Evolutionary conservation across 2,329 filamentous ascomycete species (phyloP).

Genomic region (Fusarium beomiforme): DNA sequence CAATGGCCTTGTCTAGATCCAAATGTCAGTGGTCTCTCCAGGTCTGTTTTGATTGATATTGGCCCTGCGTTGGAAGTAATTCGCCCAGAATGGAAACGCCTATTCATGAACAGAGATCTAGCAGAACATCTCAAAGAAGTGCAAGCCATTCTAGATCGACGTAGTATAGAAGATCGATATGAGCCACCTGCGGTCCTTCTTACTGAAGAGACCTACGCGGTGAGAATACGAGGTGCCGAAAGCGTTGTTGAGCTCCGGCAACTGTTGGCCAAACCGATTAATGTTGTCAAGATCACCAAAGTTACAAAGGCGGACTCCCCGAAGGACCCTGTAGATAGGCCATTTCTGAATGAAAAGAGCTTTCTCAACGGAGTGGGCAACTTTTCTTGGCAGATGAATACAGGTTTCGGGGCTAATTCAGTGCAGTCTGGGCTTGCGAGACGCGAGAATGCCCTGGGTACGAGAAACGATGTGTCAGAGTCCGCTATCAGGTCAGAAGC

Average conservation of each 20-base stretch:
- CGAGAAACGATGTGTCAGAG: background rate
- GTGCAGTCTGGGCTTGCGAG: background rate
- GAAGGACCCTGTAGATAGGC: too few species aligned
- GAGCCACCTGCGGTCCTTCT: constrained; percentile 9
- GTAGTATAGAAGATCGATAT: constrained; percentile 17
- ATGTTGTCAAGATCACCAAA: background rate
- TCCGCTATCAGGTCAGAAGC: constrained; percentile 7
- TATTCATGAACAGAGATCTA: constrained; percentile 37
- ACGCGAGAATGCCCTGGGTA: background rate
- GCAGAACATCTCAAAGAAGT: constrained; percentile 29
- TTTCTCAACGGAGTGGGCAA: background rate
- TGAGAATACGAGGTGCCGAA: constrained; percentile 34
- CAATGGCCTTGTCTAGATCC: constrained; percentile 43
- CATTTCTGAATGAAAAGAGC: constrained; percentile 12
- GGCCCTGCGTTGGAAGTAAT: constrained; percentile 35
- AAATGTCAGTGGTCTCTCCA: constrained; percentile 15
- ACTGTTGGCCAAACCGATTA: constrained; percentile 30
- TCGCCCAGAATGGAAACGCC: constrained; percentile 40
- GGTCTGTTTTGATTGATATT: constrained; percentile 35
- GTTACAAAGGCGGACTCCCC: too few species aligned
- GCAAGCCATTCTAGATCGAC: constrained; percentile 33
- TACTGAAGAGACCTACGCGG: constrained; percentile 28
- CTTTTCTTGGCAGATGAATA: constrained; percentile 3
- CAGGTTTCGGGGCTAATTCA: background rate
- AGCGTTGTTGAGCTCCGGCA: constrained; percentile 25